Conservation (phyloP, 306 rosid genomes). For the Rosa lucieae region DNA sequence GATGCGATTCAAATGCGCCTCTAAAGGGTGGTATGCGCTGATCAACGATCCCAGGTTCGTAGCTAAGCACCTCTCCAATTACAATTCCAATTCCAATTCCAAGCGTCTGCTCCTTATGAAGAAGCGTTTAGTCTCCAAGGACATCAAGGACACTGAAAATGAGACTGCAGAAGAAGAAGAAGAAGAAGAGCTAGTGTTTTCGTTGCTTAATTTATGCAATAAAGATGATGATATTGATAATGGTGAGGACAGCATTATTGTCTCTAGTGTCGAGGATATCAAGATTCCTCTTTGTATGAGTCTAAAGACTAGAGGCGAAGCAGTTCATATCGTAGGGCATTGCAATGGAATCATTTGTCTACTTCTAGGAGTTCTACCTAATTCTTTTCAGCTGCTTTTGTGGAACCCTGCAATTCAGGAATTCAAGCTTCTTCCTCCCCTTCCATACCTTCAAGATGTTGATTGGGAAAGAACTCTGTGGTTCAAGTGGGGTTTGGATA, state of each 20-base stretch:
- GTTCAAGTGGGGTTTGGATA: background rate
- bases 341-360: conserved; percentile 18
- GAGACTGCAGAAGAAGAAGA: background rate
- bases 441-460: background rate
- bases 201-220: background rate
- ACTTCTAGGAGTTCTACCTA: too few relatives aligned
- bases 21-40: background rate
- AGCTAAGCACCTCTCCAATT: background rate
- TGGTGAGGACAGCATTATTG: background rate
- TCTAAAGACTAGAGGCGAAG: too few relatives aligned
- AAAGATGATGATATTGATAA: background rate
- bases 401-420: background rate
- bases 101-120: background rate
- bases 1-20: background rate
- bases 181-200: background rate
- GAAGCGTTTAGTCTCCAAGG: background rate
- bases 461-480: background rate
- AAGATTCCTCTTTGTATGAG: background rate
- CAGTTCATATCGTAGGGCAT: background rate
- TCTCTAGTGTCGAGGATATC: background rate
- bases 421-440: background rate
- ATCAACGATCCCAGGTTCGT: too few relatives aligned
- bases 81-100: too few relatives aligned
- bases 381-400: background rate
- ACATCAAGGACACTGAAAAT: background rate